Evolutionary conservation across 768 basidiomycete genomes (phyloP).

Genomic region (Suillus weaverae): DNA sequence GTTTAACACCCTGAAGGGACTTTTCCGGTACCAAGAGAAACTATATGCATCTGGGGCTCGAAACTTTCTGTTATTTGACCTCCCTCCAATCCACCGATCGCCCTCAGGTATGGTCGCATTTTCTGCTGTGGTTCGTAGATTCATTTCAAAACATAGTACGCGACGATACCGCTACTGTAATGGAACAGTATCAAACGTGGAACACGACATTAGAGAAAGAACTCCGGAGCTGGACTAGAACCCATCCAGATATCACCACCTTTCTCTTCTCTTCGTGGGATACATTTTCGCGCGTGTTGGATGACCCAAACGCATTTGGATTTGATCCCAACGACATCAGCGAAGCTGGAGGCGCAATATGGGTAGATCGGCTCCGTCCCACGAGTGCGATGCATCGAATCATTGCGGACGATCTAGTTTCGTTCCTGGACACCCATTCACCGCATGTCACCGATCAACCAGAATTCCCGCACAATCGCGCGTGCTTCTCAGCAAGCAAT

Average conservation of each 20-base stretch:
- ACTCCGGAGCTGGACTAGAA: slow-evolving; percentile 36
- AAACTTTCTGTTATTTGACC: slow-evolving; percentile 60
- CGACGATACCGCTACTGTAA: background rate
- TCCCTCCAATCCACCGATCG: slow-evolving; percentile 53
- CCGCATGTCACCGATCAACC: background rate
- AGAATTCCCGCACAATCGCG: background rate
- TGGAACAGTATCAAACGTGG: slow-evolving; percentile 36
- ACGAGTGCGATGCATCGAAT: slow-evolving; percentile 18
- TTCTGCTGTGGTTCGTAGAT: background rate
- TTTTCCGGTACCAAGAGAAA: slow-evolving; percentile 48
- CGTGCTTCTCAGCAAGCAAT: background rate
- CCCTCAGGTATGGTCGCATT: slow-evolving; percentile 33
- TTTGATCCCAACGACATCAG: background rate
- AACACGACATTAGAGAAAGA: slow-evolving; percentile 40
- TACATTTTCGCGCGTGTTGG: slow-evolving; percentile 47
- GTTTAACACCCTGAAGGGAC: slow-evolving; percentile 25
- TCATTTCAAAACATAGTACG: background rate
- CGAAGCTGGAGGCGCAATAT: slow-evolving; percentile 37
- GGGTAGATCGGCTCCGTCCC: slow-evolving; percentile 18
- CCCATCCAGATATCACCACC: slow-evolving; percentile 46
- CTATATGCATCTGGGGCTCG: slow-evolving; percentile 50
- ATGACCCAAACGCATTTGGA: slow-evolving; percentile 36
- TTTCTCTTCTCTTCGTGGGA: slow-evolving; percentile 51
- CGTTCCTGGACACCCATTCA: background rate
- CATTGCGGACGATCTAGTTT: slow-evolving; percentile 15